Evolutionary conservation across 2,329 filamentous ascomycete species (phyloP).

Genomic region (Beauveria varroae): DNA sequence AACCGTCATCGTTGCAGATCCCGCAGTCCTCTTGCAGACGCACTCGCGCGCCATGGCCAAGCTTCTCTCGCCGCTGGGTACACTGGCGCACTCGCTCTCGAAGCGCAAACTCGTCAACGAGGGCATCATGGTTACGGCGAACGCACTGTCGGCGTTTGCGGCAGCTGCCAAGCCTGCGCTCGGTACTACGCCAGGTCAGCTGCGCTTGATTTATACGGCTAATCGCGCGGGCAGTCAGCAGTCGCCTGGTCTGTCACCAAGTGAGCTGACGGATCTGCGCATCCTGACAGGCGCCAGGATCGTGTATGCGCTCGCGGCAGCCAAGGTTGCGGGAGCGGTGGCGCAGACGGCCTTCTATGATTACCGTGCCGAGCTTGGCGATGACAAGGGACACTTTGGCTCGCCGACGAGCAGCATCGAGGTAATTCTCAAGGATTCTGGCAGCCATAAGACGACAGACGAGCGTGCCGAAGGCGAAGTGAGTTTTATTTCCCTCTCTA

Average conservation of each 20-base stretch:
- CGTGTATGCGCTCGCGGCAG: slow-evolving; percentile 75
- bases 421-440: slow-evolving; percentile 61
- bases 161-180: slow-evolving; percentile 53
- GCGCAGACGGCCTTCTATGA: slow-evolving; percentile 82
- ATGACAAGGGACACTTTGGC: slow-evolving; percentile 60
- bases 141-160: slow-evolving; percentile 39
- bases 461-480: slow-evolving; percentile 56
- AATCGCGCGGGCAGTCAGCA: slow-evolving; percentile 61
- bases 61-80: slow-evolving; percentile 55
- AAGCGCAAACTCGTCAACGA: slow-evolving; percentile 59
- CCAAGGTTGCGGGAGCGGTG: slow-evolving; percentile 82
- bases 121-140: slow-evolving; percentile 62
- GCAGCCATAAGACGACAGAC: slow-evolving; percentile 54
- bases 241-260: slow-evolving; percentile 58
- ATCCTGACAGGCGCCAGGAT: slow-evolving; percentile 74
- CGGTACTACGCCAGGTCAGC: slow-evolving; percentile 58
- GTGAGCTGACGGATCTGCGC: slow-evolving; percentile 70
- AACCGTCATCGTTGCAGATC: slow-evolving; percentile 73
- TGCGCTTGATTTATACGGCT: slow-evolving; percentile 74
- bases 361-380: slow-evolving; percentile 53
- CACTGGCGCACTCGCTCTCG: slow-evolving; percentile 63
- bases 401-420: slow-evolving; percentile 74
- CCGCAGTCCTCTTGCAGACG: slow-evolving; percentile 61
- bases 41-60: slow-evolving; percentile 55
- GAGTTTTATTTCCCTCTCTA: slow-evolving; percentile 21